Conservation (phyloP, 2,329 filamentous ascomycete species). For the Exophiala bonariae region DNA sequence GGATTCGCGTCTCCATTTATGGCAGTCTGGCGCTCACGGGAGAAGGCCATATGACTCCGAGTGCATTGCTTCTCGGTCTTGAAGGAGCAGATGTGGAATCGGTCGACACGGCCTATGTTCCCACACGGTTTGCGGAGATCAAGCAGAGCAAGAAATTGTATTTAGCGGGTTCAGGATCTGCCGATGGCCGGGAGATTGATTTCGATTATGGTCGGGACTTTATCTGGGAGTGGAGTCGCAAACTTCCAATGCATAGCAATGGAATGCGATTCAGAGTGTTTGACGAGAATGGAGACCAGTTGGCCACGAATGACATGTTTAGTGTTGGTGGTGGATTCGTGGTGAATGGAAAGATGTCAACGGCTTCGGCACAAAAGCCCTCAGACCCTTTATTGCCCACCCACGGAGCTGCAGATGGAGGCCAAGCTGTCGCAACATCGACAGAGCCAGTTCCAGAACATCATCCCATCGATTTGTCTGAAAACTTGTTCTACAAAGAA, state of each 20-base stretch:
- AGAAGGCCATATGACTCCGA: conserved; percentile 21
- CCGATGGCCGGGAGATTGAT: conserved; percentile 14
- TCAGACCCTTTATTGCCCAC: not conserved
- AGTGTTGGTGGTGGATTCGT: conserved; percentile 26
- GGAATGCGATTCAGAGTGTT: conserved; percentile 21
- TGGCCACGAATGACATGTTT: conserved; percentile 22
- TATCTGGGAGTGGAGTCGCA: conserved; percentile 22
- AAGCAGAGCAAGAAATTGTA: conserved; percentile 18
- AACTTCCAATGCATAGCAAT: conserved; percentile 23
- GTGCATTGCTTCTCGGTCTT: conserved; percentile 22
- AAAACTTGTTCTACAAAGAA: conserved; percentile 23
- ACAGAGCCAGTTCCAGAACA: conserved; percentile 12
- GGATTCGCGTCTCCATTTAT: conserved; percentile 23
- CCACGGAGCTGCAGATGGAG: not conserved
- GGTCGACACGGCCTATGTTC: conserved; percentile 23
- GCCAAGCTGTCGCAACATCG: no score
- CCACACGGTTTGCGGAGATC: conserved; percentile 18
- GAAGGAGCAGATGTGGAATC: conserved; percentile 23
- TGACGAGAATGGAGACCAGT: conserved; percentile 19
- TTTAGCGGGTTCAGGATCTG: conserved; percentile 6
- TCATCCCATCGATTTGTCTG: conserved; percentile 16
- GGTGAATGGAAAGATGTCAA: conserved; percentile 16
- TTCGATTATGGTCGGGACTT: conserved; percentile 24
- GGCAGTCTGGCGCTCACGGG: conserved; percentile 20
- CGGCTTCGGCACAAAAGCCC: not conserved